A percentile compares a stretch with the other conserved stretches of the same genome.
These are phyloP conservation scores for Trichoderma lentiforme DNA, from an alignment of 2,329 filamentous ascomycete genomes.

Conservation along the genomic window DNA sequence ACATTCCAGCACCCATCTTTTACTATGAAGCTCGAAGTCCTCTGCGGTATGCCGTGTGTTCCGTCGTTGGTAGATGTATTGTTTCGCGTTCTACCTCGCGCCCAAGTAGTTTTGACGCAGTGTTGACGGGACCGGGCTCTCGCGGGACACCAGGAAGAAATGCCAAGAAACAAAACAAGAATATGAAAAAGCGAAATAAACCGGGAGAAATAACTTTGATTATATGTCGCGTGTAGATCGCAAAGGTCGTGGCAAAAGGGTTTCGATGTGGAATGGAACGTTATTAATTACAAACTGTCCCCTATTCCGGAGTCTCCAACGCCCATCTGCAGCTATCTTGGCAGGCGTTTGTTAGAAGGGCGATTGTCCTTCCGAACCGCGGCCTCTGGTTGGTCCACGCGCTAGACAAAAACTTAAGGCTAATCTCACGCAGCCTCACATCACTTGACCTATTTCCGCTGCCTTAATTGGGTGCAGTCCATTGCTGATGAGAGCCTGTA, in stretches of 20 bases:
- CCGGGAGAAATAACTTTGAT: not conserved
- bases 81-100: not conserved
- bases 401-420: constrained; percentile 25
- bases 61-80: not conserved
- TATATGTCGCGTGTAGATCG: not conserved
- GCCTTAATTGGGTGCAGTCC: not conserved
- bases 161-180: not conserved
- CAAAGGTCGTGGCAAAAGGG: constrained; percentile 22
- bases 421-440: constrained; percentile 17
- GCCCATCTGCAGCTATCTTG: constrained; percentile 22
- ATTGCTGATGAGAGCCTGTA: not conserved
- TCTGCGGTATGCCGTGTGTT: not conserved
- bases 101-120: not conserved
- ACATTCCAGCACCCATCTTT: constrained; percentile 63
- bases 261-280: constrained; percentile 18
- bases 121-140: not conserved
- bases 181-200: not conserved
- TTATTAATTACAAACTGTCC: constrained; percentile 28
- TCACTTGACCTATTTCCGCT: constrained; percentile 4
- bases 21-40: not conserved
- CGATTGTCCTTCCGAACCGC: constrained; percentile 28
- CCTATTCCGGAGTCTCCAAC: constrained; percentile 31
- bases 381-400: constrained; percentile 28
- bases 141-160: not conserved
- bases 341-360: constrained; percentile 24